phyloP scores from a whole-genome alignment of 2,329 filamentous ascomycete genomes.

The Cladophialophora yegresii region DNA sequence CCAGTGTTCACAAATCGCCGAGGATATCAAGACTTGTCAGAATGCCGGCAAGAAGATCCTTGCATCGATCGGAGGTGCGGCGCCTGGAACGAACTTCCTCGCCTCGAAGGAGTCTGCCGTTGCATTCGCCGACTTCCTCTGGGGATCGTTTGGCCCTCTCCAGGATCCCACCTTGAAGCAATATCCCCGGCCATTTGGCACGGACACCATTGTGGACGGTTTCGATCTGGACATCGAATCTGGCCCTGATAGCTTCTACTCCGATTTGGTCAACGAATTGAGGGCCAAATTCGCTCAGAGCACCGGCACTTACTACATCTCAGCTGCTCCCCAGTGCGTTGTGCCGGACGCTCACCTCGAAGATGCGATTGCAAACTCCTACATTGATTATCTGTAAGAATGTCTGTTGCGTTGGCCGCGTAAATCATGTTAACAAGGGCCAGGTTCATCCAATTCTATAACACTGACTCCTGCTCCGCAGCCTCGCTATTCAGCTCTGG shows the following conservation, averaged over 20 bases:
- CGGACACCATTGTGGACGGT: conserved; percentile 64
- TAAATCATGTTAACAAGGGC: conserved; percentile 5
- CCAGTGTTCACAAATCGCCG: conserved; percentile 48
- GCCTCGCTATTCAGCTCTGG: conserved; percentile 39
- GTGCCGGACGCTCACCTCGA: conserved; percentile 61
- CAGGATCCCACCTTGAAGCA: conserved; percentile 35
- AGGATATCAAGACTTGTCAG: conserved; percentile 62
- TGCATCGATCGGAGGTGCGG: conserved; percentile 70
- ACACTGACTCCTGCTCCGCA: conserved; percentile 55
- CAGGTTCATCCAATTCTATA: conserved; percentile 58
- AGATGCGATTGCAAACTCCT: conserved; percentile 48
- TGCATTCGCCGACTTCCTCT: conserved; percentile 63
- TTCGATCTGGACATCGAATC: conserved; percentile 78
- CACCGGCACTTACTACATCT: conserved; percentile 60
- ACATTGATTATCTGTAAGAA: conserved; percentile 53
- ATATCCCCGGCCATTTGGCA: conserved; percentile 66
- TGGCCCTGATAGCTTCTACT: conserved; percentile 57
- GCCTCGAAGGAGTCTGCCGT: conserved; percentile 54
- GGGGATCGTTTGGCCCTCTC: conserved; percentile 69
- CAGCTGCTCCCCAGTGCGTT: conserved; percentile 68
- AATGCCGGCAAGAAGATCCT: conserved; percentile 68
- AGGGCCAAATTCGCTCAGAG: conserved; percentile 56
- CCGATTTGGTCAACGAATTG: conserved; percentile 61
- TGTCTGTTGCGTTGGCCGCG: neutral
- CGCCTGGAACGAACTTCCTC: conserved; percentile 70